A percentile compares a stretch with the other conserved stretches of the same genome.
Conservation (phyloP, 2,329 filamentous ascomycete genomes). For the Xylaria arbuscula region DNA sequence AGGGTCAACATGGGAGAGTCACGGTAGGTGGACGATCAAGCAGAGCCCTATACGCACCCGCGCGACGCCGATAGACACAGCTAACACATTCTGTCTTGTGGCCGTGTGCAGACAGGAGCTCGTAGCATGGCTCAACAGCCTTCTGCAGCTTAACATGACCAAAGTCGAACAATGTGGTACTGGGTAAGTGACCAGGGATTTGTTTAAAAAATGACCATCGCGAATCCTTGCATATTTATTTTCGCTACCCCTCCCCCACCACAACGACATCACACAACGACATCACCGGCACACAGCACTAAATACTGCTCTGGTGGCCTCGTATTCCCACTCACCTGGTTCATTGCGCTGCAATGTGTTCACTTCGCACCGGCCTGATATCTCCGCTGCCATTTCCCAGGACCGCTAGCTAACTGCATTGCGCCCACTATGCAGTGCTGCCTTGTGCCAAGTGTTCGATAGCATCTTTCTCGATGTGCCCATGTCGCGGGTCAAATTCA, state of each 20-base stretch:
- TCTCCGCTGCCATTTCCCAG: not conserved
- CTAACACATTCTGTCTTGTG: slow-evolving; percentile 17
- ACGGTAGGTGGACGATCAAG: slow-evolving; percentile 29
- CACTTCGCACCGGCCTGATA: not conserved
- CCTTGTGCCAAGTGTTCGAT: slow-evolving; percentile 97
- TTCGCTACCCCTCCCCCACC: slow-evolving; percentile 50
- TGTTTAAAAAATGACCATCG: slow-evolving; percentile 37
- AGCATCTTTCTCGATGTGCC: slow-evolving; percentile 96
- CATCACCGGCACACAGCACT: slow-evolving; percentile 17
- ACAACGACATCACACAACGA: slow-evolving; percentile 23
- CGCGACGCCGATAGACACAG: slow-evolving; percentile 10
- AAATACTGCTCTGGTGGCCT: not conserved
- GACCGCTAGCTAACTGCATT: slow-evolving; percentile 39
- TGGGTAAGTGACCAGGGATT: slow-evolving; percentile 70
- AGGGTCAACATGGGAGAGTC: slow-evolving; percentile 41
- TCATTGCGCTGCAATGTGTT: not conserved
- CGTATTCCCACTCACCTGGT: not conserved
- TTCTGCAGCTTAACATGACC: slow-evolving; percentile 96
- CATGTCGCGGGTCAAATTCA: slow-evolving; percentile 98
- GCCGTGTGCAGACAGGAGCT: slow-evolving; percentile 82
- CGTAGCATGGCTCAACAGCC: slow-evolving; percentile 95
- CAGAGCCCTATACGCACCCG: slow-evolving; percentile 7
- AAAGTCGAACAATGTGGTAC: slow-evolving; percentile 99
- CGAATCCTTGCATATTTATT: slow-evolving; percentile 38
- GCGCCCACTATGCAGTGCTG: slow-evolving; percentile 70